These are phyloP conservation scores for Lasiosphaeria ovina DNA, from an alignment of 495 filamentous ascomycete genomes.

Conservation along the genomic window DNA sequence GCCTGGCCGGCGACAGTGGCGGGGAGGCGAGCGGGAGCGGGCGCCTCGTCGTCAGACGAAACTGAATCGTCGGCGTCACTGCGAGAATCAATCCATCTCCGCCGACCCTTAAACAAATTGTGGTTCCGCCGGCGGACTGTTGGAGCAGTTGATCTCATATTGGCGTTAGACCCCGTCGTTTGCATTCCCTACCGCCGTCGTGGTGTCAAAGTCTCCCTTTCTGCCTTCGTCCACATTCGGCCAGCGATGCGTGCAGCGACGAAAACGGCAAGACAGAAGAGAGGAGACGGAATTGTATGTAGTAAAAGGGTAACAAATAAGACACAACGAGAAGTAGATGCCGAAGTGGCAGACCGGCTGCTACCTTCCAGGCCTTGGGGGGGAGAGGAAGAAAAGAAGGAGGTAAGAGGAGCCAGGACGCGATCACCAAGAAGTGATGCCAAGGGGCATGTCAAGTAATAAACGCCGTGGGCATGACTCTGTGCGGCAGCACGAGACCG, in stretches of 20 bases:
- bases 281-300: background rate
- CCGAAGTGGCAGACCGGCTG: background rate
- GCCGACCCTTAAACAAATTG: background rate
- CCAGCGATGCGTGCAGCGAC: background rate
- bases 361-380: background rate
- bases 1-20: background rate
- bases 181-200: constrained; percentile 3
- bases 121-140: constrained; percentile 14
- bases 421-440: background rate
- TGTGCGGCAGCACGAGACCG: too few relatives aligned
- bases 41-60: background rate
- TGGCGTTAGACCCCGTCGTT: background rate
- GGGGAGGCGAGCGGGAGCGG: background rate
- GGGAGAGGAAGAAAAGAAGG: background rate
- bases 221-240: background rate
- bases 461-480: background rate
- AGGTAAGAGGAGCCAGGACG: background rate
- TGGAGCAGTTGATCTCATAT: constrained; percentile 15
- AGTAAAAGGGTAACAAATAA: background rate
- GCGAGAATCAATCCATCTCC: constrained; percentile 12
- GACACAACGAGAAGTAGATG: background rate
- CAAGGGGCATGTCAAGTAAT: background rate
- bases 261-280: too few relatives aligned
- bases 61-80: constrained; percentile 3
- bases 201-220: background rate